phyloP scores from a whole-genome alignment of 768 basidiomycete species.

The Collybia sordida region DNA sequence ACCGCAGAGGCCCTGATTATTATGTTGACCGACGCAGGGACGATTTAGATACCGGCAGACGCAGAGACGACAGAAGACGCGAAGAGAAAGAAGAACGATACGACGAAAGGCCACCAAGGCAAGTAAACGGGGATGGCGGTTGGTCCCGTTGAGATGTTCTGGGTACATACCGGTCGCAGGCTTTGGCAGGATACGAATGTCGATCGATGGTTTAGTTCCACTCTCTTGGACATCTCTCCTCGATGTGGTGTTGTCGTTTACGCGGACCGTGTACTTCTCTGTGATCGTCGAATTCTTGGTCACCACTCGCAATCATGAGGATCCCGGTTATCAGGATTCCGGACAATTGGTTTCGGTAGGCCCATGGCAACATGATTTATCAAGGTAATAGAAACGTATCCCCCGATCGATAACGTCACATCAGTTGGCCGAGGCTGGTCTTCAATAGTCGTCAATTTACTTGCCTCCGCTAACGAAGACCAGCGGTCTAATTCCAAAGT shows the following conservation, averaged over 20 bases:
- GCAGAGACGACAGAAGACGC: constrained; percentile 77
- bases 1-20: constrained; percentile 80
- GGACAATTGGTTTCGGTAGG: not conserved
- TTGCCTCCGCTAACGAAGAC: no score
- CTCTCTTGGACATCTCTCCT: constrained; percentile 48
- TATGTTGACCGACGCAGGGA: constrained; percentile 89
- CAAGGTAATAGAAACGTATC: not conserved
- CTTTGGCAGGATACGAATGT: constrained; percentile 34
- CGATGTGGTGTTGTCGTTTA: constrained; percentile 53
- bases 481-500: no score
- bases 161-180: constrained; percentile 28
- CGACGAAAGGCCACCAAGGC: constrained; percentile 74
- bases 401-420: not conserved
- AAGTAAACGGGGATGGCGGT: constrained; percentile 75
- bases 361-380: not conserved
- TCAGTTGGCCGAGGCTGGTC: not conserved
- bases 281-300: constrained; percentile 40
- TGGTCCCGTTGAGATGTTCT: constrained; percentile 66
- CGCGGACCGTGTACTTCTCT: constrained; percentile 48
- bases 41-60: constrained; percentile 49
- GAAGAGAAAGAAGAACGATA: constrained; percentile 82
- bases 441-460: not conserved
- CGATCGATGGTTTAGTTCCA: constrained; percentile 44
- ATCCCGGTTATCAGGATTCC: constrained; percentile 10
- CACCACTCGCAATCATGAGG: constrained; percentile 35